Base-by-base conservation (phyloP, 768 basidiomycete genomes). In the Rhodotorula kratochvilovae region DNA sequence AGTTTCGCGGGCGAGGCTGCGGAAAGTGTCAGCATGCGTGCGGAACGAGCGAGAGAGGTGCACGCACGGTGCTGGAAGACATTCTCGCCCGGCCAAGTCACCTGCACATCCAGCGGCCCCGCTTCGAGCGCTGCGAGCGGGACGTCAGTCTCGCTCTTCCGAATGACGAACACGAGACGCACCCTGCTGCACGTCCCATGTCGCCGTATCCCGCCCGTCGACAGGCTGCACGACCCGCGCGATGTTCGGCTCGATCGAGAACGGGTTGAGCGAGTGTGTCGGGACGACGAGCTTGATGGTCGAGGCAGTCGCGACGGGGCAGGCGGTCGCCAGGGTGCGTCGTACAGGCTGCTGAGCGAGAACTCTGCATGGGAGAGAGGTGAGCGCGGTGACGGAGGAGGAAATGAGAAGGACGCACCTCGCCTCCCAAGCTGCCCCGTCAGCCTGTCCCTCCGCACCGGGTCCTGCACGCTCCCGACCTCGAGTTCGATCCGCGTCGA, bases 391-490 rank as follows among this genome's bases (percentile, higher is more conserved):
- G 89, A 92, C 8, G 39, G 81, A 48, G 23, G 19, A 8, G 23
- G 6, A 4, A 48, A 23, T 25, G 46, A 35, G 8, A 23, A 16
- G 31, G 16, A 42, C 33, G 79, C 59, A 59, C 53, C 55, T 66
- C 50, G 36, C 67, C 70, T 58, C 36, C 75, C 76, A 60, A 71
- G 54, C 55, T 74, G 70, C 45, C 76, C 70, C 42, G 61, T 67
- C 43, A 67, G 45, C 56, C 68, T 35, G 36, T 74, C 77, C 74
- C 72, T 61, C 58, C 76, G 74, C 36, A 93, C 82, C 25, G 93
- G 89, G 79, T 97, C 88, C 67, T 62, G 51, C 74, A 97, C 88
- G 25, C 87, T 85, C 78, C 92, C 91, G 69, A 89, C 87, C 5
- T 84, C 84, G 63, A 94, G 80, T 70, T 83, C 82, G 46, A 91